Percentiles rank a stretch among this genome's conserved stretches.
phyloP scores from a whole-genome alignment of 805 yeast species.

The Candida pseudofarinosa region DNA sequence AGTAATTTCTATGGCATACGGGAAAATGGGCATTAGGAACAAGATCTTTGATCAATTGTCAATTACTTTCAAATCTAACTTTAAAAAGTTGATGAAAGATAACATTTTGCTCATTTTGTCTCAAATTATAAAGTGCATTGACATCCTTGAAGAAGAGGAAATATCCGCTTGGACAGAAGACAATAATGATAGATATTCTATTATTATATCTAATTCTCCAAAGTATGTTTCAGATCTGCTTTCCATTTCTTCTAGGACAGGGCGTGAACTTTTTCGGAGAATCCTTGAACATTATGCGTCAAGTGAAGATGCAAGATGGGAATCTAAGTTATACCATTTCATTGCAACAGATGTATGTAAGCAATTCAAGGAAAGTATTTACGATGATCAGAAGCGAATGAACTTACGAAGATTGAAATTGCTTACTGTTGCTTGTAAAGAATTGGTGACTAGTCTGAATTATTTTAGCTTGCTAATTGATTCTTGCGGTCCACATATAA shows the following conservation, averaged over 20 bases:
- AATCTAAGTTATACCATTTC: slow-evolving; percentile 29
- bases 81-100: slow-evolving; percentile 18
- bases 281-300: slow-evolving; percentile 19
- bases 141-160: slow-evolving; percentile 30
- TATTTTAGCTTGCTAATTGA: background rate
- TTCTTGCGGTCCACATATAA: background rate
- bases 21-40: slow-evolving; percentile 34
- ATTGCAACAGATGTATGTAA: slow-evolving; percentile 29
- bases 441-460: background rate
- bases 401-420: slow-evolving; percentile 36
- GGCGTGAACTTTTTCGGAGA: slow-evolving; percentile 21
- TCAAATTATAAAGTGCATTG: slow-evolving; percentile 37
- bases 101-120: slow-evolving; percentile 29
- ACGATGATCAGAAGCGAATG: slow-evolving; percentile 17
- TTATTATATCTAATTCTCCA: background rate
- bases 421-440: slow-evolving; percentile 18
- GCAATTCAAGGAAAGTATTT: slow-evolving; percentile 15
- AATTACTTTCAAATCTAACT: slow-evolving; percentile 13
- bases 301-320: slow-evolving; percentile 28
- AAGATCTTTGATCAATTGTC: slow-evolving; percentile 20
- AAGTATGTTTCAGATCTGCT: slow-evolving; percentile 10
- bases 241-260: slow-evolving; percentile 21
- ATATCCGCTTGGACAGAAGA: slow-evolving; percentile 1
- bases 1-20: slow-evolving; percentile 43
- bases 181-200: background rate